phyloP scores from a whole-genome alignment of 176 grass and related monocot species.

The Musa beccarii region DNA sequence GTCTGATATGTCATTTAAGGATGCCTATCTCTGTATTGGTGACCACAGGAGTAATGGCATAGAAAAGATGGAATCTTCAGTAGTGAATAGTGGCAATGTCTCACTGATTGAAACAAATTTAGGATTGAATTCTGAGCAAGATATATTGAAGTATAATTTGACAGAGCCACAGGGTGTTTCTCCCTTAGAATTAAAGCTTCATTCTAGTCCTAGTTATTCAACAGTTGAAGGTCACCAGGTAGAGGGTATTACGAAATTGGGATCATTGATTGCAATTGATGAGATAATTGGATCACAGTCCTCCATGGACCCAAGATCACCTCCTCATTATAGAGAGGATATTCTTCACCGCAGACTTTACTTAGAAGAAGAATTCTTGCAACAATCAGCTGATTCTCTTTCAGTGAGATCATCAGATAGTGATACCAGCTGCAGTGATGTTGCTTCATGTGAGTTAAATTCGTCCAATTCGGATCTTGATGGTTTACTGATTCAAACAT shows the following conservation, averaged over 20 bases:
- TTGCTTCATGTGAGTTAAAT: conserved; percentile 62
- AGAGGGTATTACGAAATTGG: conserved; percentile 24
- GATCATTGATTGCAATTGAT: conserved; percentile 27
- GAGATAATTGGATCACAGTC: conserved; percentile 47
- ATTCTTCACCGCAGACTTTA: conserved; percentile 70
- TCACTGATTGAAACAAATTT: background rate
- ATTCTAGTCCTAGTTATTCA: conserved; percentile 22
- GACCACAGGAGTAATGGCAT: conserved; percentile 23
- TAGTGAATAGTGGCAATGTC: conserved; percentile 22
- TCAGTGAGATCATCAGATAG: conserved; percentile 42
- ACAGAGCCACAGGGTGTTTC: conserved; percentile 17
- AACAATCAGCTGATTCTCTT: conserved; percentile 45
- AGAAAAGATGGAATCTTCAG: conserved; percentile 12
- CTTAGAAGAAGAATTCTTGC: conserved; percentile 71
- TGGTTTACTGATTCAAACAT: conserved; percentile 28
- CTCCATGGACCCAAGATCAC: conserved; percentile 40
- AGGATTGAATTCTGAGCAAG: background rate
- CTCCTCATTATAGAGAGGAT: conserved; percentile 82
- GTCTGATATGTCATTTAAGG: conserved; percentile 24
- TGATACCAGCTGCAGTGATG: conserved; percentile 60
- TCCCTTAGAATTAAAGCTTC: conserved; percentile 29
- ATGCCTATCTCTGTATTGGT: conserved; percentile 23
- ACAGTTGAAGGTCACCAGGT: conserved; percentile 23
- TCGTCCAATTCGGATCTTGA: conserved; percentile 79
- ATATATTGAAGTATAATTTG: background rate